phyloP scores from a whole-genome alignment of 148 eudicot species.

The Silene conica region DNA sequence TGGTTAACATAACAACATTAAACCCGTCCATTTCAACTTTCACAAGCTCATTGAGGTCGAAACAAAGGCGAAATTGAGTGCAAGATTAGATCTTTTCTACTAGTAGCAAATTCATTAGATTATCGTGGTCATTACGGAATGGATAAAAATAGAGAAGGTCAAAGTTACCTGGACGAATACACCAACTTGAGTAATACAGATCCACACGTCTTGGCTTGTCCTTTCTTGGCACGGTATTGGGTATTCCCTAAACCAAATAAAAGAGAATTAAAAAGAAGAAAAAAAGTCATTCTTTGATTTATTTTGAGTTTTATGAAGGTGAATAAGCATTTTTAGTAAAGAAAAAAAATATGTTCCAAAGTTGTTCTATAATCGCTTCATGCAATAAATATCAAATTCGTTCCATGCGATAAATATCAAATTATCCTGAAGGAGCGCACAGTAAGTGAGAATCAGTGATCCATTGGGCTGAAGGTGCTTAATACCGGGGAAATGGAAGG shows the following conservation, averaged over 20 bases:
- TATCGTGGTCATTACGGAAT: neutral
- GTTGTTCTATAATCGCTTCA: neutral
- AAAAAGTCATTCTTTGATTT: neutral
- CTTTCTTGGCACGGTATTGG: slow-evolving; percentile 52
- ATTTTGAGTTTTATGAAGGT: slow-evolving; percentile 1
- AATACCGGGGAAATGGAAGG: too few species aligned
- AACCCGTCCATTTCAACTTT: neutral
- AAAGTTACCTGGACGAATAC: slow-evolving; percentile 73
- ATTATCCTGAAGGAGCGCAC: neutral
- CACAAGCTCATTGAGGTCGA: too few species aligned
- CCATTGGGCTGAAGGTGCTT: too few species aligned
- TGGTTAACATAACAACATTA: neutral
- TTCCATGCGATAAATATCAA: neutral
- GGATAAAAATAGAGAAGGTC: neutral
- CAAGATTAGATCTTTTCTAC: neutral
- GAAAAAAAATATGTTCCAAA: too few species aligned
- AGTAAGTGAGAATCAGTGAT: neutral
- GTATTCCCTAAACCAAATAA: slow-evolving; percentile 61
- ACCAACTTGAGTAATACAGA: slow-evolving; percentile 93
- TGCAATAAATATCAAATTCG: neutral
- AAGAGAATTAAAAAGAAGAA: neutral
- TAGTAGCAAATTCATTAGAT: neutral
- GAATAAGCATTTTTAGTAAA: neutral
- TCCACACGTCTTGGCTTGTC: slow-evolving; percentile 94
- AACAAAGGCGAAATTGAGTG: too few species aligned